A percentile compares a stretch with the other conserved stretches of the same genome.
Evolutionary conservation across 2,329 filamentous ascomycete species (phyloP).

Genomic region (Cercospora sojina): DNA sequence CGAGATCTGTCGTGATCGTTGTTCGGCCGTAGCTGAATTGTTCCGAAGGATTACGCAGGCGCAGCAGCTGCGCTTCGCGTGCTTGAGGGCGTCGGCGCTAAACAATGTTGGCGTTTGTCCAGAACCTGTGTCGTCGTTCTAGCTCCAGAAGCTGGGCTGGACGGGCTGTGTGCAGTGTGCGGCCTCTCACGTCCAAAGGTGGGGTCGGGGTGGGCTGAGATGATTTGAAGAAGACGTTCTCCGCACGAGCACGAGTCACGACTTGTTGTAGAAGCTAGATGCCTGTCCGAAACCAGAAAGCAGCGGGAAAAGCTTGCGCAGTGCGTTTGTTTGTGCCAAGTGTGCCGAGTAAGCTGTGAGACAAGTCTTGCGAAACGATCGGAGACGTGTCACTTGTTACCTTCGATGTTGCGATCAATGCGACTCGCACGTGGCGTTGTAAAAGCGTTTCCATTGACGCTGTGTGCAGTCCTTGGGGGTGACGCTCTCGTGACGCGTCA

Average conservation of each 20-base stretch:
- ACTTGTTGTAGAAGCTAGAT: constrained; percentile 5
- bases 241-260: background rate
- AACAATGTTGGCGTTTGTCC: background rate
- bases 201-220: constrained; percentile 2
- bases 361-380: constrained; percentile 1
- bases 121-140: background rate
- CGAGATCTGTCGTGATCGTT: background rate
- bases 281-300: background rate
- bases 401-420: background rate
- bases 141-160: background rate
- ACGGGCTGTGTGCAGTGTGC: background rate
- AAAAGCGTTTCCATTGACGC: constrained; percentile 7
- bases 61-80: background rate
- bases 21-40: background rate
- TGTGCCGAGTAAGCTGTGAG: constrained; percentile 7
- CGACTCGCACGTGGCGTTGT: constrained; percentile 9
- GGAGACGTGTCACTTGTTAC: background rate
- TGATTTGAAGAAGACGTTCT: background rate
- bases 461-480: background rate
- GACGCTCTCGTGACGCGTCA: constrained; percentile 9
- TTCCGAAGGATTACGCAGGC: background rate
- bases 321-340: background rate
- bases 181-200: background rate
- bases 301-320: background rate
- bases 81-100: background rate